Evolutionary conservation across 805 yeast genomes (phyloP), one percentile per base, ranked within the genome.

Genomic region (Starmerella potacharoeniae): DNA sequence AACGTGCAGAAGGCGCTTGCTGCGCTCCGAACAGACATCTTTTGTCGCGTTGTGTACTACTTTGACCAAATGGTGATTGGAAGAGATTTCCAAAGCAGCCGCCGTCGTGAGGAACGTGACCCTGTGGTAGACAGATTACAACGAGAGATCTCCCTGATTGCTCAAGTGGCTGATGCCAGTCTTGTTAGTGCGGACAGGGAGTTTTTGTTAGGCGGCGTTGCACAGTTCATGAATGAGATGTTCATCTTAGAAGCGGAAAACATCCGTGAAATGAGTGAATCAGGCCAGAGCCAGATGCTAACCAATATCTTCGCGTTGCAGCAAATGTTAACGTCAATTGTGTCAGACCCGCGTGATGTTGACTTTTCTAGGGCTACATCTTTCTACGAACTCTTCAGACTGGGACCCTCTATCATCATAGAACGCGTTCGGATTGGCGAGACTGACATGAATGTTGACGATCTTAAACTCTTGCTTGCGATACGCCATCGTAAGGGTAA

Each of bases 301-400:
- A 71, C 80, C 60, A 84, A 84, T 64, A 78, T 84, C 22, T 73
- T 80, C 52, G 81, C 84, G 0, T 68, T 84, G 44, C 88, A 82
- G 68, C 90, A 84, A 65, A 78, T 81, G 77, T 73, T 84, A 54
- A 75, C 84, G 56, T 79, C 78, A 56, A 74, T 83, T 36, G 75
- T 78, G 64, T 64, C 67, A 29, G 72, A 74, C 56, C 80, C 83
- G 0, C 76, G 75, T 40, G 71, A 71, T 17, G 79, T 82, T 13
- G 77, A 80, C 57, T 82, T 83, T 63, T 65, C 73, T 29, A 68
- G 73, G 31, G 75, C 85, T 1, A 70, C 81, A 4, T 65, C 71
- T 14, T 84, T 80, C 69, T 84, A 77, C 65, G 81, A 80, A 47
- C 54, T 62, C 29, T 49, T 63, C 34, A 40, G 61, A 11, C 48